Evolutionary conservation across 176 grass and related monocot species (phyloP), one percentile per base, ranked within the genome.

Genomic region (Stipa capillata): DNA sequence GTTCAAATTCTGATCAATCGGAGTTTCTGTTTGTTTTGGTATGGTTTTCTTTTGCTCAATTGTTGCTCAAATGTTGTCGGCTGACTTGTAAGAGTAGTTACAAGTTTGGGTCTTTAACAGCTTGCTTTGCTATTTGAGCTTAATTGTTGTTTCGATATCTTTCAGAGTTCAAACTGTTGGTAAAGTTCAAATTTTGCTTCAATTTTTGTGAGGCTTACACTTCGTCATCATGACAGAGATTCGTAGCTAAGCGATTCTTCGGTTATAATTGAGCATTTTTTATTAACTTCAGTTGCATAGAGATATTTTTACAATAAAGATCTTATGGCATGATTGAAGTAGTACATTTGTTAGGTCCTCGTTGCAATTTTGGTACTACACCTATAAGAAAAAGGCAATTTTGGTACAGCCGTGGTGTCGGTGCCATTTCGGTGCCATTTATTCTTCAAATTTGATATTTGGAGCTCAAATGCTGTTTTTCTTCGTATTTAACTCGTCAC

Each of bases 201-300:
- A n/a, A n/a, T 36, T 76, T 84, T 36, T 56, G 2, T 23, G 4
- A 28, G 63, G 12, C 45, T 50, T n/a, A 17, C 15, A 58, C 16
- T 25, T 84, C 17, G 69, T 86, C 49, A 42, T 44, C 40, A 8
- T 54, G 79, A 71, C 9, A 28, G 37, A 69, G 29, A 43, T 63
- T 75, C 41, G 18, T 51, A 77, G 42, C 72, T 65, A 44, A 81
- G 67, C 80, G 25, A 57, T 62, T 50, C 63, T 29, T 75, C 32
- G 3, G 56, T 17, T 68, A 59, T 57, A 69, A 13, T 53, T 15
- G 37, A 70, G 39, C 78, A 54, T 69, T 47, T 47, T 69, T 29
- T 69, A 47, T 85, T 60, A 52, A 16, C 52, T 63, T 77, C 3
- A 47, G 34, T 73, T 59, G 17, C 71, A n/a, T 65, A 32, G 24